These are phyloP conservation scores for Tylopilus subfusipes DNA, from an alignment of 768 basidiomycete genomes.

Conservation along the genomic window DNA sequence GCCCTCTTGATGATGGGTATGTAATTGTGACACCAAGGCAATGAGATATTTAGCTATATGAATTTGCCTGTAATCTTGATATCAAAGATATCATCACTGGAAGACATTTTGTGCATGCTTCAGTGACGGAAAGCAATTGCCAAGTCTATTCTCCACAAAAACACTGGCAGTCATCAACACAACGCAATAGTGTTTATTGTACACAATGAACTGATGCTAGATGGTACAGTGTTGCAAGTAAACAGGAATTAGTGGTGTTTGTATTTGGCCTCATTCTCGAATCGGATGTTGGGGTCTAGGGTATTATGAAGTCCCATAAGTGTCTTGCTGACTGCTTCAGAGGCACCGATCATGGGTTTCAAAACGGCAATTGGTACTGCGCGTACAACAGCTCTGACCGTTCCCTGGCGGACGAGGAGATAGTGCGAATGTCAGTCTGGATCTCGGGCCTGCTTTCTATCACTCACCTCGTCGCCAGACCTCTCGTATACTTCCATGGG, in stretches of 20 bases:
- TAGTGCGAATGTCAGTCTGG: neutral
- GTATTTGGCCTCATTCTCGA: slow-evolving; percentile 92
- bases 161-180: neutral
- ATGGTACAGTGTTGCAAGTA: slow-evolving; percentile 20
- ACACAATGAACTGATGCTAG: slow-evolving; percentile 16
- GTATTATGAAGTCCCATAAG: slow-evolving; percentile 90
- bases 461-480: slow-evolving; percentile 80
- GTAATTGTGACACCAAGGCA: slow-evolving; percentile 29
- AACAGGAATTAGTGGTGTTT: slow-evolving; percentile 60
- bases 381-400: slow-evolving; percentile 89
- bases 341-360: slow-evolving; percentile 97
- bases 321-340: slow-evolving; percentile 95
- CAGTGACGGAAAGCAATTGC: neutral
- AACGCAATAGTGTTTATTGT: slow-evolving; percentile 3
- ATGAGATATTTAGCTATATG: slow-evolving; percentile 1
- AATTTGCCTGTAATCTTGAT: neutral
- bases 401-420: slow-evolving; percentile 52
- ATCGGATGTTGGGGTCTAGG: slow-evolving; percentile 78
- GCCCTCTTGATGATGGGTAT: slow-evolving; percentile 28
- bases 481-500: slow-evolving; percentile 99
- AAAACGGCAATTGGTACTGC: slow-evolving; percentile 97
- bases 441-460: neutral
- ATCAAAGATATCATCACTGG: neutral
- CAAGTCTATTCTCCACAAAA: neutral
- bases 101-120: neutral